phyloP scores from a whole-genome alignment of 306 rosid genomes.

The Parietaria judaica region DNA sequence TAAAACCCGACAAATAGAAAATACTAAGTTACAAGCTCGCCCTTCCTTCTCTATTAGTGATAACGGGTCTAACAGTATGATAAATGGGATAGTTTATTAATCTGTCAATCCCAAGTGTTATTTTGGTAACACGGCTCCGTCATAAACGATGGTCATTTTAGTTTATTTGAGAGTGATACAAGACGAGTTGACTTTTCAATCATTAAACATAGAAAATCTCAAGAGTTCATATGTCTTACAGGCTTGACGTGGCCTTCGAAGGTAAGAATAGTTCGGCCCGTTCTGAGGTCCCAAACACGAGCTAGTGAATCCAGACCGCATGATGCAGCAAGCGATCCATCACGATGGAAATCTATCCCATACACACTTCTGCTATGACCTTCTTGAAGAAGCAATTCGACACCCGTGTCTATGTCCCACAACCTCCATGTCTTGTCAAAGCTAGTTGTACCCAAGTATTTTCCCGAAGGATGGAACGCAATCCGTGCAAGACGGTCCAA shows the following conservation, averaged over 20 bases:
- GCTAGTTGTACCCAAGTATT: slow-evolving; percentile 90
- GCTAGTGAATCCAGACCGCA: slow-evolving; percentile 84
- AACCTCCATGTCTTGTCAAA: slow-evolving; percentile 97
- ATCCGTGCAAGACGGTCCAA: slow-evolving; percentile 94
- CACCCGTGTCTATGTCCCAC: slow-evolving; percentile 86
- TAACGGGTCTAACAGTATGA: too few relatives aligned
- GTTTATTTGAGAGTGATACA: too few relatives aligned
- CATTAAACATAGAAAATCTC: not conserved
- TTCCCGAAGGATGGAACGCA: slow-evolving; percentile 93
- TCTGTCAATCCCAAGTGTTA: too few relatives aligned
- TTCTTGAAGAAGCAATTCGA: slow-evolving; percentile 92
- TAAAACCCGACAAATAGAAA: too few relatives aligned
- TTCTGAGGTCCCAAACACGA: slow-evolving; percentile 96
- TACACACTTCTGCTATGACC: slow-evolving; percentile 90
- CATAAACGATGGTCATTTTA: too few relatives aligned
- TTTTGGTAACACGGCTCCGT: too few relatives aligned
- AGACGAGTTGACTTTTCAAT: too few relatives aligned
- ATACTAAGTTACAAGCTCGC: too few relatives aligned
- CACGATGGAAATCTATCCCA: slow-evolving; percentile 69
- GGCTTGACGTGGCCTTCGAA: slow-evolving; percentile 95
- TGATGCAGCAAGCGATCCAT: slow-evolving; percentile 90
- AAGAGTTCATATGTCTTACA: slow-evolving; percentile 32
- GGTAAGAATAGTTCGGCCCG: slow-evolving; percentile 85
- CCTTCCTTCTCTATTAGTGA: too few relatives aligned
- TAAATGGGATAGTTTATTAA: too few relatives aligned